phyloP scores from a whole-genome alignment of 495 filamentous ascomycete species.

The Xylaria intraflava region DNA sequence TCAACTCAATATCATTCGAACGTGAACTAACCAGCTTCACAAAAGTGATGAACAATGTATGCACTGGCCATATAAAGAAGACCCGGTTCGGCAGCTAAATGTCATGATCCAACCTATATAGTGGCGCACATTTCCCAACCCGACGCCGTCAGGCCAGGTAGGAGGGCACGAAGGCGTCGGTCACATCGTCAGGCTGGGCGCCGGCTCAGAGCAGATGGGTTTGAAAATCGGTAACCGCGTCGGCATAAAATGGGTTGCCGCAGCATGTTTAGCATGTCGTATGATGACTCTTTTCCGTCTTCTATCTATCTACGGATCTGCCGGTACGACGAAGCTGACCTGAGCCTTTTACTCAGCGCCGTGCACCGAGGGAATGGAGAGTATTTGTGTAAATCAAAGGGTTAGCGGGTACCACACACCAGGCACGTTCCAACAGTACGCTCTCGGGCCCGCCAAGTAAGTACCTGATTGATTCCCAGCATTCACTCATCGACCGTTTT shows the following conservation, averaged over 20 bases:
- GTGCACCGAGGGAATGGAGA: conserved; percentile 54
- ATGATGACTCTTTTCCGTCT: neutral
- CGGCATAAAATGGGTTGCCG: conserved; percentile 51
- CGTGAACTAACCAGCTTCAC: neutral
- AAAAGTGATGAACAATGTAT: conserved; percentile 11
- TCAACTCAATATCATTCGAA: neutral
- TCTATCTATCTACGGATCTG: neutral
- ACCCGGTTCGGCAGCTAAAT: neutral
- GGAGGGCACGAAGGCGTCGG: conserved; percentile 61
- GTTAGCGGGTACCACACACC: conserved; percentile 47
- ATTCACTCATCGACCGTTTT: neutral
- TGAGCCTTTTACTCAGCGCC: conserved; percentile 34
- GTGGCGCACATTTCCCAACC: conserved; percentile 55
- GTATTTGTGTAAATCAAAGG: conserved; percentile 38
- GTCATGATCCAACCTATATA: conserved; percentile 34
- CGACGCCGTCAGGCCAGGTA: conserved; percentile 59
- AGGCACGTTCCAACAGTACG: conserved; percentile 69
- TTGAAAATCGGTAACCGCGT: conserved; percentile 61
- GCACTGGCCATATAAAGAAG: neutral
- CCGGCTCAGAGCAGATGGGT: conserved; percentile 42
- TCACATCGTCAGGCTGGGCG: conserved; percentile 54
- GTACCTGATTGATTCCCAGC: neutral
- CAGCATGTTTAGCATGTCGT: conserved; percentile 6
- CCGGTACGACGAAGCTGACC: no score
- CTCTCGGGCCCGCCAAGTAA: conserved; percentile 48